Evolutionary conservation across 345 rosid genomes (phyloP).

Genomic region (Eucalyptus caleyi): DNA sequence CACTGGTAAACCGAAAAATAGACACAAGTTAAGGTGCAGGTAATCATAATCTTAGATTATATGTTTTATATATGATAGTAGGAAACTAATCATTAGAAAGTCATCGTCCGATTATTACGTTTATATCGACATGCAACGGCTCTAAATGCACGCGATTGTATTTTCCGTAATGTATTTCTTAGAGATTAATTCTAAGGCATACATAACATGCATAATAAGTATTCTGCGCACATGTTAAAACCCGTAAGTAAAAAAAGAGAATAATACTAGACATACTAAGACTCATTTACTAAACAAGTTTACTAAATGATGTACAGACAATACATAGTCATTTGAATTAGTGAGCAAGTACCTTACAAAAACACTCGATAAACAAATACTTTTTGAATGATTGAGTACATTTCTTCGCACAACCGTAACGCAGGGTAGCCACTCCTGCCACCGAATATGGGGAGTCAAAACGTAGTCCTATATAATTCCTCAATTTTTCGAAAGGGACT

Average conservation of each 20-base stretch:
- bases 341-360: neutral
- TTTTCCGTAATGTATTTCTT: neutral
- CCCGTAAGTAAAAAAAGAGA: neutral
- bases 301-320: neutral
- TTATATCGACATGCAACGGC: neutral
- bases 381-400: neutral
- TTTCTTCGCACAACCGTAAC: neutral
- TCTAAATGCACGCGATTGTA: neutral
- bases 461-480: neutral
- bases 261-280: neutral
- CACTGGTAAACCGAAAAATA: neutral
- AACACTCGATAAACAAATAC: neutral
- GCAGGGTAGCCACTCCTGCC: neutral
- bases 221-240: neutral
- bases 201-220: neutral
- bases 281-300: neutral
- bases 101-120: neutral
- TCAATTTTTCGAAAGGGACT: neutral
- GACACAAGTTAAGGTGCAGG: neutral
- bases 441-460: neutral
- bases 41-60: neutral
- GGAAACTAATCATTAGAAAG: neutral
- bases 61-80: neutral
- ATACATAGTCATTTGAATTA: neutral
- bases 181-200: neutral